Conservation (phyloP, 78 protist species). For the Dictyostelium intermedium region DNA sequence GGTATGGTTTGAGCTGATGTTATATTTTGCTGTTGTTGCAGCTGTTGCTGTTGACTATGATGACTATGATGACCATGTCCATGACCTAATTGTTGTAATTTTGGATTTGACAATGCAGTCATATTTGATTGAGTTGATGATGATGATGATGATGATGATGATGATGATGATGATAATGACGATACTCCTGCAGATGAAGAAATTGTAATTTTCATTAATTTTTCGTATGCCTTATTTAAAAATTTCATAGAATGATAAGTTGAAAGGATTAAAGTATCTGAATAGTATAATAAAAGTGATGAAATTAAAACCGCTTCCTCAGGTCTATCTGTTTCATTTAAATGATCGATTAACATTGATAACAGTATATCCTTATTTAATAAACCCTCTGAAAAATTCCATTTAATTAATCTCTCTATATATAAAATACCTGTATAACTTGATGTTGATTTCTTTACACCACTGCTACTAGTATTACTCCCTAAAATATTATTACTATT, state of each 20-base stretch:
- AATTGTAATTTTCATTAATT: background rate
- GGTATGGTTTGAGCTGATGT: slow-evolving; percentile 2
- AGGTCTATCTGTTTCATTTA: slow-evolving; percentile 33
- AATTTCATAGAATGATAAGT: slow-evolving; percentile 30
- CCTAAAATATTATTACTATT: background rate
- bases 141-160: background rate
- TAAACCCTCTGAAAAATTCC: slow-evolving; percentile 52
- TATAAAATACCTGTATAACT: slow-evolving; percentile 26
- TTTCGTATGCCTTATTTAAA: slow-evolving; percentile 33
- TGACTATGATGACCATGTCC: background rate
- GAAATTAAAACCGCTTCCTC: slow-evolving; percentile 39
- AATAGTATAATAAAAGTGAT: slow-evolving; percentile 22
- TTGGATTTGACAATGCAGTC: background rate
- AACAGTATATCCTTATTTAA: slow-evolving; percentile 50
- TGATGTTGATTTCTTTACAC: background rate
- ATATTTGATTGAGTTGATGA: background rate
- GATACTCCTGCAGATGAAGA: no score
- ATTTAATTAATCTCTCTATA: slow-evolving; percentile 37
- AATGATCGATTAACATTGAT: slow-evolving; percentile 61
- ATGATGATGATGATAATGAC: background rate
- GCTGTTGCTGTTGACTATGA: background rate
- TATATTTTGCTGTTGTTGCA: background rate
- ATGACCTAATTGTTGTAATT: background rate
- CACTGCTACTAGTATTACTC: background rate
- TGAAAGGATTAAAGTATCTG: slow-evolving; percentile 19